Evolutionary conservation across 2,329 filamentous ascomycete species (phyloP).

Genomic region (Alternaria sp.): DNA sequence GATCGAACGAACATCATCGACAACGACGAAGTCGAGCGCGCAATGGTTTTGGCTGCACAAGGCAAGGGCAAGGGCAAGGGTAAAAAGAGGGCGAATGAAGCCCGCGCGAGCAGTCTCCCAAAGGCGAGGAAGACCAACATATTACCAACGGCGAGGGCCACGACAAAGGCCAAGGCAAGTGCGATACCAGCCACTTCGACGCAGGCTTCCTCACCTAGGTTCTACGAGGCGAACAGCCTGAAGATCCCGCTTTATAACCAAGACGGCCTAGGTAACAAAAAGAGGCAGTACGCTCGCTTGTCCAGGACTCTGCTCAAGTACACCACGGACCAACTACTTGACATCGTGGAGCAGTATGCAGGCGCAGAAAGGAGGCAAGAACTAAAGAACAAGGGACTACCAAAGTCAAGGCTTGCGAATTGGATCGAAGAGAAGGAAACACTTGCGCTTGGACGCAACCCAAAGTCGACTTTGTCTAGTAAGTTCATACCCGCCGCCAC

Average conservation of each 20-base stretch:
- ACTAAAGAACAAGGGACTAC: slow-evolving; percentile 13
- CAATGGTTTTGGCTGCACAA: slow-evolving; percentile 6
- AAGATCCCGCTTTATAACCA: slow-evolving; percentile 20
- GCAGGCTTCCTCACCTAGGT: neutral
- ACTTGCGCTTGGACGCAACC: slow-evolving; percentile 27
- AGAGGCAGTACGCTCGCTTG: slow-evolving; percentile 20
- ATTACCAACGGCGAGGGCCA: neutral
- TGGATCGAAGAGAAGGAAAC: slow-evolving; percentile 37
- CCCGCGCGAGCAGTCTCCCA: neutral
- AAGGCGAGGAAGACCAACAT: slow-evolving; percentile 5
- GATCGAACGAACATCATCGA: slow-evolving; percentile 16
- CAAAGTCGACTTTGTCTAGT: slow-evolving; percentile 14
- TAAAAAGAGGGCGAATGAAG: neutral
- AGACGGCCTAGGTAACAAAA: slow-evolving; percentile 14
- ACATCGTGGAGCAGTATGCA: slow-evolving; percentile 27
- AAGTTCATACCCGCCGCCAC: neutral
- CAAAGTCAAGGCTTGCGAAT: slow-evolving; percentile 23
- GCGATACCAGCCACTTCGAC: neutral
- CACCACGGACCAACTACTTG: slow-evolving; percentile 14
- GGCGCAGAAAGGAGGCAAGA: slow-evolving; percentile 19
- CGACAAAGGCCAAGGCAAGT: neutral
- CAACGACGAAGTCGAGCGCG: slow-evolving; percentile 6
- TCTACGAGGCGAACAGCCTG: slow-evolving; percentile 26
- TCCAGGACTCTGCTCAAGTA: slow-evolving; percentile 16
- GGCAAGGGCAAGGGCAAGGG: slow-evolving; percentile 8